Conservation (phyloP, 2,329 filamentous ascomycete genomes). For the Stromatinia cepivora region DNA sequence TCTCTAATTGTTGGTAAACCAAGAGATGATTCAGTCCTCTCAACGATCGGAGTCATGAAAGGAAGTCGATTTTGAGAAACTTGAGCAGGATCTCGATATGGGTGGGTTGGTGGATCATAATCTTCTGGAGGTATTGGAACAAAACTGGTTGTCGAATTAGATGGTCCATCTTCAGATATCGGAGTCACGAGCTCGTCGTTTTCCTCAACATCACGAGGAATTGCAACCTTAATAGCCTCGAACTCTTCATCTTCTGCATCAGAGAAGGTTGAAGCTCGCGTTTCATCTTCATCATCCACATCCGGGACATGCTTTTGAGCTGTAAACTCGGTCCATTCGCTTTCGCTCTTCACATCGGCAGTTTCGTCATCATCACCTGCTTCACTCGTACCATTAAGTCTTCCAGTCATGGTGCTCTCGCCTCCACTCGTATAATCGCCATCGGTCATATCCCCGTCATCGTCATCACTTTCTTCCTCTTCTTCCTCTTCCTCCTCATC, state of each 20-base stretch:
- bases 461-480: slow-evolving; percentile 58
- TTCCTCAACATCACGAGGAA: slow-evolving; percentile 39
- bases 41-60: slow-evolving; percentile 98
- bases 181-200: slow-evolving; percentile 49
- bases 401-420: slow-evolving; percentile 80
- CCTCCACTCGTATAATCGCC: slow-evolving; percentile 79
- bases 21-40: slow-evolving; percentile 88
- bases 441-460: slow-evolving; percentile 62
- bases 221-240: slow-evolving; percentile 38
- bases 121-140: slow-evolving; percentile 82
- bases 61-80: slow-evolving; percentile 87
- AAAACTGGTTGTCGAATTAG: slow-evolving; percentile 59
- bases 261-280: slow-evolving; percentile 45
- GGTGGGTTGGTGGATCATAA: slow-evolving; percentile 75
- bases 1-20: slow-evolving; percentile 60
- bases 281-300: slow-evolving; percentile 44
- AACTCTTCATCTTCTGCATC: slow-evolving; percentile 41
- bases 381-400: slow-evolving; percentile 65
- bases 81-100: slow-evolving; percentile 77
- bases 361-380: slow-evolving; percentile 58
- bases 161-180: slow-evolving; percentile 42
- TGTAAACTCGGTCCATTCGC: slow-evolving; percentile 88
- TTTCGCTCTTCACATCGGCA: slow-evolving; percentile 63
- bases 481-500: slow-evolving; percentile 39
- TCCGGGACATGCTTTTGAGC: slow-evolving; percentile 68